These are phyloP conservation scores for Cantharellus cinnabarinus DNA, from an alignment of 768 basidiomycete species.

Conservation along the genomic window DNA sequence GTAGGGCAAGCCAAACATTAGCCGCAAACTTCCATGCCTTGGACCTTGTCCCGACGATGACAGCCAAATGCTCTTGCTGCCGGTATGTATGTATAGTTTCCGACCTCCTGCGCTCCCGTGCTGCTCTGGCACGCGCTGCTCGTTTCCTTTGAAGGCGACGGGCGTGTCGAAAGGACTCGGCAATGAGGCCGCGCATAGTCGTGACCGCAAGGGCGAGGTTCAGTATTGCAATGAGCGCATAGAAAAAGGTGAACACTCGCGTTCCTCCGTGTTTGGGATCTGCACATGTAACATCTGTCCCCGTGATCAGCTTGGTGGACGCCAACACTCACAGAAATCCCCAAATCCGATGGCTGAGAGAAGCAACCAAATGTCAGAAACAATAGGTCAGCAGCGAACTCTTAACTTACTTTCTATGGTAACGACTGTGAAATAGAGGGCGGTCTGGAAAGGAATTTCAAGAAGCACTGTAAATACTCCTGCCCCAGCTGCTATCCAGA, in stretches of 20 bases:
- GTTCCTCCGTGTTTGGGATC: neutral
- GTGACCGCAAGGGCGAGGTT: constrained; percentile 43
- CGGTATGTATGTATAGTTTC: neutral
- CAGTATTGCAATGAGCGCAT: constrained; percentile 32
- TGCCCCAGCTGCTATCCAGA: constrained; percentile 55
- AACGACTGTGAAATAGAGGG: constrained; percentile 57
- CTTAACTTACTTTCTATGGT: constrained; percentile 31
- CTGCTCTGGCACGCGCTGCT: constrained; percentile 24
- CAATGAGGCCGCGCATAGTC: constrained; percentile 45
- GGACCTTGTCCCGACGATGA: constrained; percentile 23
- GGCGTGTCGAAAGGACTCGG: constrained; percentile 50
- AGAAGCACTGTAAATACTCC: constrained; percentile 33
- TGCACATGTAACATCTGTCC: neutral
- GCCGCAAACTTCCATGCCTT: neutral
- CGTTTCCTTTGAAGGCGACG: constrained; percentile 34
- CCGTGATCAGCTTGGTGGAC: neutral
- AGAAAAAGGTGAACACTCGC: neutral
- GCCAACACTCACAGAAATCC: constrained; percentile 35
- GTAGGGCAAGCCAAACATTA: neutral
- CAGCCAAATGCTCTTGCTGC: constrained; percentile 21
- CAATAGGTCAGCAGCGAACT: neutral
- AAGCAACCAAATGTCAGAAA: neutral
- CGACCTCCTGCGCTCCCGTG: too few species aligned
- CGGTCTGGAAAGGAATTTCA: constrained; percentile 42
- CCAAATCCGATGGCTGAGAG: constrained; percentile 33